Evolutionary conservation across 2,329 filamentous ascomycete genomes (phyloP).

Genomic region (Nemania bipapillata): DNA sequence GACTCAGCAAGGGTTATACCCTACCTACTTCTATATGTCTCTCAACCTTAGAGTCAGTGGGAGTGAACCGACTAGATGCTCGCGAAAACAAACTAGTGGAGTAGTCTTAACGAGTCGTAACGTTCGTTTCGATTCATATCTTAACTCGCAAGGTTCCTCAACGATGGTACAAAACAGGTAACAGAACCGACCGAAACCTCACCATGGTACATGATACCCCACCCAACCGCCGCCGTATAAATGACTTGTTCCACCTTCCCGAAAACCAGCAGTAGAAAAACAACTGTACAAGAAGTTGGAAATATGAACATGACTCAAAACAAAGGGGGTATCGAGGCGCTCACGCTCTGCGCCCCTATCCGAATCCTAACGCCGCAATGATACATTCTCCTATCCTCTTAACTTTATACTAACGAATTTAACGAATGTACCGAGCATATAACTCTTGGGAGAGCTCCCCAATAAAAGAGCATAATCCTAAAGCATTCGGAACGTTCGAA

Average conservation of each 20-base stretch:
- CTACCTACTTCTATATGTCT: no score
- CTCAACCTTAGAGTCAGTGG: neutral
- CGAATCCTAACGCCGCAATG: conserved; percentile 23
- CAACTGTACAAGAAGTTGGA: conserved; percentile 25
- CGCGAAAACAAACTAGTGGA: neutral
- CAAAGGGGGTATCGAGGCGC: conserved; percentile 29
- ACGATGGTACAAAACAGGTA: neutral
- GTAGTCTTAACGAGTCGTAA: neutral
- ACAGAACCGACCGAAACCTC: conserved; percentile 7
- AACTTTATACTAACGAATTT: neutral
- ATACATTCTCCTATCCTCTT: conserved; percentile 3
- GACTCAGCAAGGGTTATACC: no score
- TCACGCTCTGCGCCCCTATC: conserved; percentile 20
- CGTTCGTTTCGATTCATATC: neutral
- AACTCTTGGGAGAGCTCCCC: neutral
- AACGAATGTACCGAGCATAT: conserved; percentile 3
- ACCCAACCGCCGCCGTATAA: neutral
- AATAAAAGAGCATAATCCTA: neutral
- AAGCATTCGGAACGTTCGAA: neutral
- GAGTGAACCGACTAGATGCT: neutral
- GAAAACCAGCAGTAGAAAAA: neutral
- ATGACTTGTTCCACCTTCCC: conserved; percentile 7
- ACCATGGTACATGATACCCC: conserved; percentile 10
- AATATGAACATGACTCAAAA: conserved; percentile 9
- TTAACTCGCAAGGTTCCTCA: neutral